Evolutionary conservation across 805 yeast species (phyloP).

Genomic region (Candida bentonensis): DNA sequence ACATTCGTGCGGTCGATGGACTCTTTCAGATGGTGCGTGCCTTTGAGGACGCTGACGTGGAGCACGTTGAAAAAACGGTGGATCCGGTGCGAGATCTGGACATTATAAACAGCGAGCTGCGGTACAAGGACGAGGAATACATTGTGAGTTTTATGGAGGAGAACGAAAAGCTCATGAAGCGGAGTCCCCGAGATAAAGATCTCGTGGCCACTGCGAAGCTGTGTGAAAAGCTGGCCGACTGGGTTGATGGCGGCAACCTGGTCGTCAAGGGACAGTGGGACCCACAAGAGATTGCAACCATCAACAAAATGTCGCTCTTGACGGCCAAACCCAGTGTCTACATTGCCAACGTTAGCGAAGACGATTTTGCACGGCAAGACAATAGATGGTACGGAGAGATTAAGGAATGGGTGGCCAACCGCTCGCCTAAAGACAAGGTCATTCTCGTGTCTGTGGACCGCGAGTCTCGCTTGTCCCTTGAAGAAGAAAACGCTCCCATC

Average conservation of each 20-base stretch:
- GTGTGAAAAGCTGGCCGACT: conserved; percentile 18
- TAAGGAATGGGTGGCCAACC: conserved; percentile 48
- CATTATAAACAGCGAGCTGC: conserved; percentile 50
- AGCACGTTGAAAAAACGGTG: conserved; percentile 50
- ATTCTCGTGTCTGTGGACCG: conserved; percentile 58
- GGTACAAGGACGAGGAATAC: conserved; percentile 53
- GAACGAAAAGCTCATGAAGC: conserved; percentile 28
- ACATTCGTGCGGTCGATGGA: conserved; percentile 60
- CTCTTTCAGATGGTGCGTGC: conserved; percentile 56
- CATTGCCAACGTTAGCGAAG: conserved; percentile 57
- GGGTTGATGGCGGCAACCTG: conserved; percentile 51
- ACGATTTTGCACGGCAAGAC: conserved; percentile 38
- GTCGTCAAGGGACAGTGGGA: conserved; percentile 49
- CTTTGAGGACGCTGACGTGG: conserved; percentile 49
- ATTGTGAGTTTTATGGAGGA: conserved; percentile 44
- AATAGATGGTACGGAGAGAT: conserved; percentile 41
- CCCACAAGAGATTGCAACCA: conserved; percentile 46
- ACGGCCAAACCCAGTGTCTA: conserved; percentile 86
- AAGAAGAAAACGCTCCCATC: conserved; percentile 13
- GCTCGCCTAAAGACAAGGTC: conserved; percentile 54
- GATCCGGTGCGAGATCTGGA: conserved; percentile 51
- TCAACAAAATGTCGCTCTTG: conserved; percentile 57
- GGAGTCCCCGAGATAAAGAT: conserved; percentile 16
- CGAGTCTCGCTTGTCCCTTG: conserved; percentile 44
- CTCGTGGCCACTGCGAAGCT: background rate